These are phyloP conservation scores for Solanum arcanum DNA, from an alignment of 257 asterid species.

Conservation along the genomic window DNA sequence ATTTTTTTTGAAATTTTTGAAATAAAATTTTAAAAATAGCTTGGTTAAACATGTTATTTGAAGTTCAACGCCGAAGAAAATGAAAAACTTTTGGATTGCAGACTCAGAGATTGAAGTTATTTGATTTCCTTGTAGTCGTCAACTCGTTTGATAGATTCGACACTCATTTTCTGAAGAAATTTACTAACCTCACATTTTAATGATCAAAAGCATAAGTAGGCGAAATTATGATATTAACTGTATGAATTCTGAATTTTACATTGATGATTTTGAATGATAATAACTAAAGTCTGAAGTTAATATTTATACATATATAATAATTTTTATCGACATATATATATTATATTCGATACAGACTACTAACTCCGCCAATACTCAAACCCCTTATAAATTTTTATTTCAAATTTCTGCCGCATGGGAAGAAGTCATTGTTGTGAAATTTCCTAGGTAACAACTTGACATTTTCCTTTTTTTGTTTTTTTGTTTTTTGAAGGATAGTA, in stretches of 20 bases:
- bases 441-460: background rate
- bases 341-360: background rate
- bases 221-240: background rate
- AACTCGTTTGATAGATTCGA: background rate
- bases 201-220: fast-evolving
- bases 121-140: background rate
- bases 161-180: no score
- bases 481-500: background rate
- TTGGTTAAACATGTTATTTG: background rate
- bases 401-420: background rate
- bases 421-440: background rate
- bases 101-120: background rate
- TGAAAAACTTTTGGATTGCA: background rate
- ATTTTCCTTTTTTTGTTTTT: background rate
- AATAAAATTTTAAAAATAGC: fast-evolving
- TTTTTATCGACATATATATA: background rate
- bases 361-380: background rate
- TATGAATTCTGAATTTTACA: no score
- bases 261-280: fast-evolving
- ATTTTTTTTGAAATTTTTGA: background rate
- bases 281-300: fast-evolving
- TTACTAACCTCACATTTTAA: background rate
- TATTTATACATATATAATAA: background rate
- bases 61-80: background rate
- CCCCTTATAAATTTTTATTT: background rate